Conservation (phyloP, 2,329 filamentous ascomycete genomes). For the Cladosporium sp. region DNA sequence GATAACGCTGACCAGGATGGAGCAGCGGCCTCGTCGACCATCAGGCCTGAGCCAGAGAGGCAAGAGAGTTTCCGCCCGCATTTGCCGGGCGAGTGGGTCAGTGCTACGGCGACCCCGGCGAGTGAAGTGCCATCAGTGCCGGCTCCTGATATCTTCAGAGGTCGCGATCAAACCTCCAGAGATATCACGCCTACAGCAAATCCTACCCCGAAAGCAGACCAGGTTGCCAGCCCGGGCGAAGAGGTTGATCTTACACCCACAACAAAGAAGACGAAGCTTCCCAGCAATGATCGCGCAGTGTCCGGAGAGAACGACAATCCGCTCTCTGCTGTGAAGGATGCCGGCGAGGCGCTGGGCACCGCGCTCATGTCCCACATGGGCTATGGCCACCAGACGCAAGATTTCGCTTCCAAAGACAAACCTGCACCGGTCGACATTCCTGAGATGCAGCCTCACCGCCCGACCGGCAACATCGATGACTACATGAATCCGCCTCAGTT, state of each 20-base stretch:
- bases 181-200: neutral
- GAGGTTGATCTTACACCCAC: conserved; percentile 29
- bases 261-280: conserved; percentile 29
- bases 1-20: neutral
- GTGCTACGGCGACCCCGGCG: conserved; percentile 38
- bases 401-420: conserved; percentile 26
- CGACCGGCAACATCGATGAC: conserved; percentile 1
- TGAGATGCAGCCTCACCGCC: conserved; percentile 9
- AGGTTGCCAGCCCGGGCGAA: conserved; percentile 10
- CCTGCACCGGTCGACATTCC: conserved; percentile 19
- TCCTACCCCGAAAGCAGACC: conserved; percentile 3
- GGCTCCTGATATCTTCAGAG: neutral
- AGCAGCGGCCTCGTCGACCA: neutral
- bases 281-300: conserved; percentile 16
- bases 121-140: conserved; percentile 27
- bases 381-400: conserved; percentile 26
- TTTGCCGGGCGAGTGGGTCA: conserved; percentile 50
- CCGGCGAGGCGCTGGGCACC: conserved; percentile 44
- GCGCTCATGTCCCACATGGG: conserved; percentile 38
- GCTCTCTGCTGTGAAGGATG: conserved; percentile 40
- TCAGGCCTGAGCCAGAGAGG: conserved; percentile 6
- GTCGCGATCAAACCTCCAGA: neutral
- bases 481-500: neutral
- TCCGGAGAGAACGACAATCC: conserved; percentile 10
- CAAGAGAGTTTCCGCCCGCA: conserved; percentile 43